Percentiles rank a stretch among this genome's conserved stretches.
These are phyloP conservation scores for Aspergillus sclerotiicarbonarius DNA, from an alignment of 495 filamentous ascomycete species.

Conservation along the genomic window DNA sequence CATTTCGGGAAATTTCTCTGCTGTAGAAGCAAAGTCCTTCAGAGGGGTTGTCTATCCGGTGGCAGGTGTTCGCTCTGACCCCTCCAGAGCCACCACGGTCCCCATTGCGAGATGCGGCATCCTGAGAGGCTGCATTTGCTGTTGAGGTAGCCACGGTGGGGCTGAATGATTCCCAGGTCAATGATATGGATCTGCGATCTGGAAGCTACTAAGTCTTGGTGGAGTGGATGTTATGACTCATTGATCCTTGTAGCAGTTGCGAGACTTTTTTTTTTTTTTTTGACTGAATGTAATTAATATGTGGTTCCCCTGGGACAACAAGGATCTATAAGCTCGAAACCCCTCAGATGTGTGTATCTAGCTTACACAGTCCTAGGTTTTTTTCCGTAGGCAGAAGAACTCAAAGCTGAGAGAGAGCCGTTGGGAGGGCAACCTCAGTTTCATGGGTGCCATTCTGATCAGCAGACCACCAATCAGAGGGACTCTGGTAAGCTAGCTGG, in stretches of 20 bases:
- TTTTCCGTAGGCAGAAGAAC: too few relatives aligned
- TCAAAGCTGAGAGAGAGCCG: too few relatives aligned
- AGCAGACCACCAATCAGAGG: too few relatives aligned
- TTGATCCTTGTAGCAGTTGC: neutral
- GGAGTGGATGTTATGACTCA: neutral
- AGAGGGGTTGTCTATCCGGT: neutral
- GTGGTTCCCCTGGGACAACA: too few relatives aligned
- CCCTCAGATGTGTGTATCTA: too few relatives aligned
- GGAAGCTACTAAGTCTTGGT: neutral
- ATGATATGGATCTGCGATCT: neutral
- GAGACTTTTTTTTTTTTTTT: too few relatives aligned
- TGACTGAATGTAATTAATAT: too few relatives aligned
- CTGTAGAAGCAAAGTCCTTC: neutral
- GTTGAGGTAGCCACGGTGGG: neutral
- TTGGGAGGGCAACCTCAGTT: too few relatives aligned
- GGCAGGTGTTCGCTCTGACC: slow-evolving; percentile 1
- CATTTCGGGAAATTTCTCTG: neutral
- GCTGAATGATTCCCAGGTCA: neutral
- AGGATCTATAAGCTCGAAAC: too few relatives aligned
- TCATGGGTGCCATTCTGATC: too few relatives aligned
- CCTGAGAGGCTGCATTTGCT: neutral
- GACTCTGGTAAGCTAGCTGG: too few relatives aligned
- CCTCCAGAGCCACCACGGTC: slow-evolving; percentile 18
- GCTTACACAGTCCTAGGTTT: too few relatives aligned
- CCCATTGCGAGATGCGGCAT: slow-evolving; percentile 4